Evolutionary conservation across 257 asterid genomes (phyloP), one percentile per base, ranked within the genome.

Genomic region (Mitragyna speciosa): DNA sequence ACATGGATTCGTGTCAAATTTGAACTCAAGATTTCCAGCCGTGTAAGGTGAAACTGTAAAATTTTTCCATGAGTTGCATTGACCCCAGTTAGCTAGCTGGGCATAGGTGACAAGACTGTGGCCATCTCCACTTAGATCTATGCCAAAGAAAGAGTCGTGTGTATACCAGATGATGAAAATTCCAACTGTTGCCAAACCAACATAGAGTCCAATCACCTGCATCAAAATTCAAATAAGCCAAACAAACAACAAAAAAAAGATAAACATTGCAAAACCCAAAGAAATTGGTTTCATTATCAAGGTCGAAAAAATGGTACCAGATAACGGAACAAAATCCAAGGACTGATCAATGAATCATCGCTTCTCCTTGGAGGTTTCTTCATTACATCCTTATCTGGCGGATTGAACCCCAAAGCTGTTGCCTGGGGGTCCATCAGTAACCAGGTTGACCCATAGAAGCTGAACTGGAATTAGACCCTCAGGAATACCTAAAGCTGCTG

Each of bases 391-490:
- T 94, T 92, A 83, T 96, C 99, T 2, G 99, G 99, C 79, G 99
- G 98, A 88, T 96, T 94, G 79, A 96, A 96, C 78, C 99, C 99
- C 93, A 96, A 84, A 66, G 99, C 99, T 14, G 98, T 94, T 66
- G 99, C 99, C 99, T 33, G 99, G 99, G 33, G 98, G 99, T n/a
- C 99, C 99, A 85, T 96, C 98, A 30, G 99, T 96, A 54, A 94
- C 99, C 83, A 94, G 86, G 87, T 94, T 96, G 76, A 96, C 98
- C 99, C 98, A 96, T 84, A 96, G 89, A 84, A 96, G 98, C 89
- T 96, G 99, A 78, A 94, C 98, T 5, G 99, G 99, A 71, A 96
- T 96, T 87, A 96, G 87, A 82, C 99, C 98, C 85, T 96, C 99
- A 0, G 99, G 99, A 78, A 94, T 94, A 74, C 99, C 99, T 72